Conservation (phyloP, 2,329 filamentous ascomycete species). For the Dactylella cylindrospora region DNA sequence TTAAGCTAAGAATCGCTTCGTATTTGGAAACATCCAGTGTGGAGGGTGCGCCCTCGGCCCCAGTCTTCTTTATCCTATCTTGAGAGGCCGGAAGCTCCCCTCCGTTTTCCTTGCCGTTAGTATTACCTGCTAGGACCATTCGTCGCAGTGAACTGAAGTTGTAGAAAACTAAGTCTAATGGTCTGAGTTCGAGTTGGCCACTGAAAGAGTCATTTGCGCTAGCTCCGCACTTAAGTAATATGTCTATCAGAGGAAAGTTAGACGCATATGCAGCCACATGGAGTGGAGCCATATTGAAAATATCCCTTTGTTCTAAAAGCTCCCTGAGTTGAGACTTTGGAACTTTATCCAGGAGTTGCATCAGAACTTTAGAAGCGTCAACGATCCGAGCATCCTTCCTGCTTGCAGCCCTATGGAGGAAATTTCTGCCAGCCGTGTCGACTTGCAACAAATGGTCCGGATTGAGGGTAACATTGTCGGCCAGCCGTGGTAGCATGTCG, state of each 20-base stretch:
- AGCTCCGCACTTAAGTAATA: background rate
- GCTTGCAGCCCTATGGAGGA: background rate
- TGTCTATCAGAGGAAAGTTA: background rate
- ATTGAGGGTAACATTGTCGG: background rate
- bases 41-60: no score
- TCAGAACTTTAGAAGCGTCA: background rate
- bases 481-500: background rate
- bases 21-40: no score
- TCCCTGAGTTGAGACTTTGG: background rate
- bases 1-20: background rate
- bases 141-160: no score
- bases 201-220: background rate
- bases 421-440: background rate
- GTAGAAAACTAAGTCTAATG: background rate
- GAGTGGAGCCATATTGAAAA: background rate
- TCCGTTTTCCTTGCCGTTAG: no score
- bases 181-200: background rate
- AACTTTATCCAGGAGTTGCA: background rate
- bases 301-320: background rate
- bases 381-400: background rate
- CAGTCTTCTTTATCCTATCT: no score
- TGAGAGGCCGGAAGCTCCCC: no score
- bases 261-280: background rate
- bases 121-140: no score
- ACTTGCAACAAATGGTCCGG: background rate